Percentiles rank a stretch among this genome's conserved stretches.
These are phyloP conservation scores for Blastobotrys americana DNA, from an alignment of 805 yeast species.

Conservation along the genomic window DNA sequence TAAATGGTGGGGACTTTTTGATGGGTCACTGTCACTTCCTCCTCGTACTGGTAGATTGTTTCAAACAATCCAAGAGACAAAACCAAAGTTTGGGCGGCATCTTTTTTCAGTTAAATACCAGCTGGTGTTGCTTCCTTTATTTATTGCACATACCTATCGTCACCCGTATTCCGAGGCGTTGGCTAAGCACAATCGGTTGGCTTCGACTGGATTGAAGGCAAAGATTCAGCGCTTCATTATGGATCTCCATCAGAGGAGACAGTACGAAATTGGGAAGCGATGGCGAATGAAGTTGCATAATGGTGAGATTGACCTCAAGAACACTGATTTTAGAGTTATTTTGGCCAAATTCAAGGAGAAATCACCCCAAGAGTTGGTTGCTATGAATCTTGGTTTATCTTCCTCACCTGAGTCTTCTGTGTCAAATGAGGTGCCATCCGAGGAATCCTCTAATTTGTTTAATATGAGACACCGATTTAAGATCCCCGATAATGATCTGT, in stretches of 20 bases:
- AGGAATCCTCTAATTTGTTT: conserved; percentile 18
- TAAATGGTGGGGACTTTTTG: conserved; percentile 80
- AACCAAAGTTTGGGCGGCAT: conserved; percentile 62
- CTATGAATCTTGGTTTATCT: conserved; percentile 18
- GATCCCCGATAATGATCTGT: conserved; percentile 29
- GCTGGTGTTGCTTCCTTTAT: conserved; percentile 65
- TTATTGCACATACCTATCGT: conserved; percentile 63
- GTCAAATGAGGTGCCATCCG: conserved; percentile 13
- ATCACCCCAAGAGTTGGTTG: conserved; percentile 39
- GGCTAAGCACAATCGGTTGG: conserved; percentile 37
- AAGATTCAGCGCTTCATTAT: conserved; percentile 47
- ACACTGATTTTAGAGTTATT: conserved; percentile 62
- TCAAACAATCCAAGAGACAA: conserved; percentile 20
- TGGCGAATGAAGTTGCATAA: conserved; percentile 49
- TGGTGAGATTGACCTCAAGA: conserved; percentile 63
- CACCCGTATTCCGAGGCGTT: conserved; percentile 38
- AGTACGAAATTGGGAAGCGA: conserved; percentile 35
- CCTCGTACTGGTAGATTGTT: conserved; percentile 69
- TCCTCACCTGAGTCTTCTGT: conserved; percentile 11
- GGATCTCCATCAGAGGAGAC: conserved; percentile 58
- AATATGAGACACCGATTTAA: conserved; percentile 23
- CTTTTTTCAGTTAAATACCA: conserved; percentile 73
- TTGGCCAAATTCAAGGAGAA: conserved; percentile 57
- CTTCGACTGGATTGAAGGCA: conserved; percentile 62
- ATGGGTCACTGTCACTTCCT: conserved; percentile 73